Base-by-base conservation (phyloP, 345 rosid genomes). In the Ceriops zippeliana region DNA sequence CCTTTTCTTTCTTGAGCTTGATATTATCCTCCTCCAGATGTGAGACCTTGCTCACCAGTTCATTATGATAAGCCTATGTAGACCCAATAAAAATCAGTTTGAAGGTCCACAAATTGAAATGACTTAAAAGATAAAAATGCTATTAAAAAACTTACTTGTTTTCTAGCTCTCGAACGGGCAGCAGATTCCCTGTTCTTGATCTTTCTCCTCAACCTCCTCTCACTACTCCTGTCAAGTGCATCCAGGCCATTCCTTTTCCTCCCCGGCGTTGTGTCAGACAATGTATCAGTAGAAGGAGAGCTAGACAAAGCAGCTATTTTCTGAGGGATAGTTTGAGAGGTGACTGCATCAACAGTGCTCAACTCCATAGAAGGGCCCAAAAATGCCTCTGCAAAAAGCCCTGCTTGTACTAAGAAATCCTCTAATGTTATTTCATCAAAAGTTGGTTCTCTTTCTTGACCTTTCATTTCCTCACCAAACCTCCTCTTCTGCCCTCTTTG, bases 131-230 rank as follows among this genome's bases (percentile, higher is more conserved):
- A 38, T 27, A 22, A 47, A 42, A 1, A 58, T 3, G 31, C 27
- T 15, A 27, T 52, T 42, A 11, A 47, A 72, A 49, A 35, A 26
- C 38, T 46, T 20, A 83, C 89, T 84, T 85, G 86, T 70, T 84
- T 87, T 76, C 89, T 84, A 54, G 88, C 92, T 72, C 88, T 81
- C 1, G 89, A 85, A 8, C 86, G 84, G 4, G 92, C 89, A 61
- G 88, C 92, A 19, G 92, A 87, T 76, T 87, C 92, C 79, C 92
- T 79, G 72, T 87, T 87, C 86, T 87, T 87, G 49, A 87, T 85
- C 78, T 87, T 87, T 76, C 92, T 78, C 78, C 67, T 82, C 68
- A 85, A 62, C 82, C 85, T 85, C 83, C 84, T 77, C 24, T 87
- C 92, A 10, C 77, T 62, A 56, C 75, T 76, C 75, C 60, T 87